Evolutionary conservation across 2,329 filamentous ascomycete species (phyloP), one percentile per base, ranked within the genome.

Genomic region (Lecanicillium sp.): DNA sequence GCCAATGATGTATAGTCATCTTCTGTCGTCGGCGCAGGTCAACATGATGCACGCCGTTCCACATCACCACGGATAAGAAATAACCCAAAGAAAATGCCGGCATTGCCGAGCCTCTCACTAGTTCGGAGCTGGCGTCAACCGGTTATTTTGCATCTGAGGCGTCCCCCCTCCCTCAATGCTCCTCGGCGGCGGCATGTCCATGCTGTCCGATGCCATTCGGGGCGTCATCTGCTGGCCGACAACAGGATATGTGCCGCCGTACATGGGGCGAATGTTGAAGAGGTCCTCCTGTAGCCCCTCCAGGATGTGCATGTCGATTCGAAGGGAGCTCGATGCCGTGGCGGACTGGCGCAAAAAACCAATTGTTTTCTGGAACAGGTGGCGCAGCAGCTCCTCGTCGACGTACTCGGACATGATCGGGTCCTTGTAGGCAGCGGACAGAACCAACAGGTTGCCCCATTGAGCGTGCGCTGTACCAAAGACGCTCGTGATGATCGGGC

Each of bases 401-500:
- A 95, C 74, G 24, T 81, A 77, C 5, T 69, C 62, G 5, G 68
- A 67, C 1, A 94, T 75, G 21, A 75, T 67, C 4, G 72, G 75
- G 39, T 91, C 86, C 52, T 76, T 78, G 65, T 82, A 90, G 3
- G 85, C 86, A 1, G 91, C 90, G 21, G 87, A 82, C 3, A 98
- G 78, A n/a, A 94, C 88, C 41, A 97, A 74, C 60, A 96, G 80
- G 62, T 97, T 97, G 50, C 93, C 91, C 72, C 94, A 98, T 88
- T 98, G 93, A 5, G 91, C 90, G 74, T 96, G 91, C 53, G 90
- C 86, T 15, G 91, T 97, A 44, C 91, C 90, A 67, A 95, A 95
- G 20, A 95, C 84, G 58, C 96, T 97, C n/a, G 91, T 97, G 48
- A 97, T 83, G 44, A 96, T 84, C 8, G 87, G 80, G 24, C 89